Base-by-base conservation (phyloP, 768 basidiomycete species). In the Lactifluus volemus region DNA sequence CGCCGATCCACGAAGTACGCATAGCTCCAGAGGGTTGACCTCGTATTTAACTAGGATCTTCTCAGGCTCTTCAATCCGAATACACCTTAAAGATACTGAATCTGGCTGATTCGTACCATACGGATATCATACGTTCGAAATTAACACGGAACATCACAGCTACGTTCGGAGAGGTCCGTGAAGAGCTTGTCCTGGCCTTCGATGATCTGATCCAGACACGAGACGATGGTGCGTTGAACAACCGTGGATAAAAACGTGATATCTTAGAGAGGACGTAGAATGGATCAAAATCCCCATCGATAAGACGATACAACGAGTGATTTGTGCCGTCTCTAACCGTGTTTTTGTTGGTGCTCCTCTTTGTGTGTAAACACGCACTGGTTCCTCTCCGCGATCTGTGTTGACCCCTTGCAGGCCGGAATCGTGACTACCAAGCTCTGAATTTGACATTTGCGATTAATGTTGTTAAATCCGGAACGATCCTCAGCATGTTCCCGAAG, bases 1-100 rank as follows among this genome's bases (percentile, higher is more conserved):
- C 75, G 12, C 76, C 75, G 5, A 70, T 76, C 47, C 64, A 70
- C 49, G 76, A 77, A 38, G 82, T 81, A 55, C 10, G 70, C 65
- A 25, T 39, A 32, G 30, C 30, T 48, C 36, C 12, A 19, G 17
- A 19, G 14, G 39, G 5, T 12, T 19, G 29, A 30, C 49, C 39
- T 25, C 5, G 54, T 15, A 21, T 44, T 59, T 47, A 55, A 1
- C 41, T 10, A 7, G 19, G 49, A 55, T 51, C 10, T 3, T 21
- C 19, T 49, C 52, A 75, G 72, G 62, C 66, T 17, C 53, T 75
- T 25, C 75, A 76, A 64, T 55, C 69, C 17, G 69, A 75, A 25
- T 72, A 74, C 39, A 77, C 75, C 0, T 55, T 78, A n/a, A 74
- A 73, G 15, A 53, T 59, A 5, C 56, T 64, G 6, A 38, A 64